Evolutionary conservation across 768 basidiomycete species (phyloP), one percentile per base, ranked within the genome.

Genomic region (Amanita exitialis): DNA sequence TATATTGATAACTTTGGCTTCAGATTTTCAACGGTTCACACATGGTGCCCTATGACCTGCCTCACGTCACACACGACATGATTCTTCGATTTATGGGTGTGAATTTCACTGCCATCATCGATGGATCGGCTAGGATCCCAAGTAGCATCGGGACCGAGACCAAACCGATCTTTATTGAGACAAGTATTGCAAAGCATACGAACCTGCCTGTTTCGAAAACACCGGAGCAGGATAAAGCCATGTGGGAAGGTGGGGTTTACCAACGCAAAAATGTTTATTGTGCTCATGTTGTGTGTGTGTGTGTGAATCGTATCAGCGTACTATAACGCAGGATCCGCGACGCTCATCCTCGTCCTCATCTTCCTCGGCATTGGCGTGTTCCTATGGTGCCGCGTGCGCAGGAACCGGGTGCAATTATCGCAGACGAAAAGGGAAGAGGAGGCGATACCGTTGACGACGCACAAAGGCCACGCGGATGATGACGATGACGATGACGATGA

Each of bases 81-180:
- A 95, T 99, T 58, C 79, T 96, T 36, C 89, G 96, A 12, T 99
- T 99, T 72, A 90, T 97, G 84, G 85, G 81, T 46, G 80, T 93
- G 53, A 86, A 98, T 69, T 89, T 95, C 59, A 77, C 84, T 21
- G 75, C 80, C 2, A 76, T 97, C 52, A 71, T 83, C 2, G 91
- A 87, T 20, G 83, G 87, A 28, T 83, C 90, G 0, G 91, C 90
- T 2, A 73, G 68, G 47, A 86, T 94, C 51, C 84, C 90, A 12
- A 90, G 86, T 53, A 79, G 78, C 35, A 73, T 99, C 23, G 96
- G 94, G 10, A 72, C 73, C 6, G 70, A 79, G 30, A 67, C 67
- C n/a, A 88, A 92, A 59, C 83, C 88, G 2, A 58, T 77, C 15
- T 78, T 84, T 43, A 58, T 76, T 2, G 75, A 79, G 13, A 70